Conservation (phyloP, 23 red algal genomes). For the Cyanidioschyzon merolae region DNA sequence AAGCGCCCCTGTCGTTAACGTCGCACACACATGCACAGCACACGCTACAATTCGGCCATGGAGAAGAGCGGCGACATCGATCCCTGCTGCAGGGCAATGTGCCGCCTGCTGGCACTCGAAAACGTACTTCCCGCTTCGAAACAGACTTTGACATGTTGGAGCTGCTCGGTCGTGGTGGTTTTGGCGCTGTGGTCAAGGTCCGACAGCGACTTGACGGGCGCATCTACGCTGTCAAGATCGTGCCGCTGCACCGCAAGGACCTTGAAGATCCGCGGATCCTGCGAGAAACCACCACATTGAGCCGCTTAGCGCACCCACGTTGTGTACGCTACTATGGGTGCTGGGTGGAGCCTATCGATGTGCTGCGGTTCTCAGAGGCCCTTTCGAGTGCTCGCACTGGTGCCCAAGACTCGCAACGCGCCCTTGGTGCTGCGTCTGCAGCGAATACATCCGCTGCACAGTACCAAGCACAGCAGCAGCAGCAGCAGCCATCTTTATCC, state of each 20-base stretch:
- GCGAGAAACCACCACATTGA: constrained; percentile 29
- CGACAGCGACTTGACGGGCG: constrained; percentile 26
- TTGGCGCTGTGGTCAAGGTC: constrained; percentile 26
- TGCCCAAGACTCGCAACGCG: background rate
- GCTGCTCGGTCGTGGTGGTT: constrained; percentile 25
- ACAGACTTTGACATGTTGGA: constrained; percentile 19
- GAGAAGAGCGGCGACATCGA: too few species aligned
- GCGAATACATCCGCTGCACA: too few species aligned
- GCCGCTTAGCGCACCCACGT: constrained; percentile 23
- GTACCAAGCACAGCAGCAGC: too few species aligned
- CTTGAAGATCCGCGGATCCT: constrained; percentile 28
- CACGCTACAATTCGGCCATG: too few species aligned
- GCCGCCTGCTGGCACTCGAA: too few species aligned
- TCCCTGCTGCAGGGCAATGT: too few species aligned
- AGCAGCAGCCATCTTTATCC: background rate
- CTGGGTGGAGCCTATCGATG: constrained; percentile 11
- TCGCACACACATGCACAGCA: too few species aligned
- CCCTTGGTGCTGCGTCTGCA: background rate
- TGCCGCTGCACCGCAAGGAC: background rate
- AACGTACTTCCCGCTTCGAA: constrained; percentile 17
- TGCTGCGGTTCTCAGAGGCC: background rate
- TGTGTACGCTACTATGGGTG: constrained; percentile 27
- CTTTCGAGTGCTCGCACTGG: background rate
- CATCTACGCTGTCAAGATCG: constrained; percentile 21
- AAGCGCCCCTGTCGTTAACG: too few species aligned